Percentiles rank a stretch among this genome's conserved stretches.
phyloP scores from a whole-genome alignment of 495 filamentous ascomycete genomes.

The Darksidea phi region DNA sequence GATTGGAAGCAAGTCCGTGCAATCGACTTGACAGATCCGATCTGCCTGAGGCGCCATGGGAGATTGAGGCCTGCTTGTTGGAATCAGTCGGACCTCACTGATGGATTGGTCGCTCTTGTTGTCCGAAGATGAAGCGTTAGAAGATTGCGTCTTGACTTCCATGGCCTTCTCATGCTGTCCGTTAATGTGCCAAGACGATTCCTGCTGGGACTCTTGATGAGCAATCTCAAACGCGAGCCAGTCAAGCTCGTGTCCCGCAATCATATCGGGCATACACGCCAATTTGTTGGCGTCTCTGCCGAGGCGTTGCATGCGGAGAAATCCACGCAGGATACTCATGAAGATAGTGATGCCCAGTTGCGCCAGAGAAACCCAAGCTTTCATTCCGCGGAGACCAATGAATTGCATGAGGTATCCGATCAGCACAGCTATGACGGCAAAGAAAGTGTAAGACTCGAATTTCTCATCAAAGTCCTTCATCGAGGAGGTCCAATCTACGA shows the following conservation, averaged over 20 bases:
- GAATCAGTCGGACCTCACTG: no score
- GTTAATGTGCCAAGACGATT: no score
- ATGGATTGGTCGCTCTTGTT: no score
- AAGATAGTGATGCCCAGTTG: neutral
- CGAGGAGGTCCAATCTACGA: neutral
- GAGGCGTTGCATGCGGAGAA: slow-evolving; percentile 1
- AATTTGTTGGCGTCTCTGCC: neutral
- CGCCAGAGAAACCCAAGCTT: neutral
- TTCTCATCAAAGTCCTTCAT: neutral
- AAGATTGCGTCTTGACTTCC: no score
- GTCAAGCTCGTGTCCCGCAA: slow-evolving; percentile 4
- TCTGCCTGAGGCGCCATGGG: no score
- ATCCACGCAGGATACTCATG: neutral
- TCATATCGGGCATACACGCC: neutral
- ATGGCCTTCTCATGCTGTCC: no score
- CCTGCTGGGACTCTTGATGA: no score
- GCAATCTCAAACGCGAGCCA: neutral
- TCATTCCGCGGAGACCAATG: neutral
- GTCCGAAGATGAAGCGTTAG: no score
- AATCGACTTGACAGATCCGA: no score
- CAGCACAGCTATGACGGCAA: neutral
- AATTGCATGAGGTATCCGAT: slow-evolving; percentile 5
- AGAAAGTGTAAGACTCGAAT: neutral
- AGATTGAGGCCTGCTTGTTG: no score
- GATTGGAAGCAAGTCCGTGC: no score